Percentiles rank a stretch among this genome's conserved stretches.
Conservation (phyloP, 1,139 yeast genomes). For the Scheffersomyces titani region DNA sequence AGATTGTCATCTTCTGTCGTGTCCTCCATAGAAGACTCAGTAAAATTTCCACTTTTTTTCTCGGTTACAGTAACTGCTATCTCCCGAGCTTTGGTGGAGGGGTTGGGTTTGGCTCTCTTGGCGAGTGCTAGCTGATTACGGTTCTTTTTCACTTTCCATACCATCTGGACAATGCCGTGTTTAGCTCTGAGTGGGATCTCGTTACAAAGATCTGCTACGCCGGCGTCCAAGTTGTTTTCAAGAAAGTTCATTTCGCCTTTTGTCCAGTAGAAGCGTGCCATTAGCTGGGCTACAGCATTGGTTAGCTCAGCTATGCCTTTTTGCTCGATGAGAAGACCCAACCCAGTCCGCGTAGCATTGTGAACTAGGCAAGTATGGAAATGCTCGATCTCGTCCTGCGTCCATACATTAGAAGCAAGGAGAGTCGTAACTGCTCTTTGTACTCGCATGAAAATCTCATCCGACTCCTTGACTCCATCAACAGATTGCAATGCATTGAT, state of each 20-base stretch:
- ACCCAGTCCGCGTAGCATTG: not conserved
- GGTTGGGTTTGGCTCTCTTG: not conserved
- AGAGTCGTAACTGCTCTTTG: not conserved
- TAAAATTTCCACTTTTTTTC: not conserved
- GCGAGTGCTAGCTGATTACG: not conserved
- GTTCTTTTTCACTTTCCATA: not conserved
- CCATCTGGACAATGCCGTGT: slow-evolving; percentile 1
- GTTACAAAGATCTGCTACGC: not conserved
- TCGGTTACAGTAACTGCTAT: not conserved
- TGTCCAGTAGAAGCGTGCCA: slow-evolving; percentile 6
- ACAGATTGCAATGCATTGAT: not conserved
- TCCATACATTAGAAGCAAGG: not conserved
- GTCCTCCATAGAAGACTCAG: not conserved
- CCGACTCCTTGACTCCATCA: not conserved
- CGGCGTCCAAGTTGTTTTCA: not conserved
- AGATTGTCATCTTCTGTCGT: not conserved
- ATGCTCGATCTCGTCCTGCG: not conserved
- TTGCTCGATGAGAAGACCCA: not conserved
- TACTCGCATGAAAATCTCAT: not conserved
- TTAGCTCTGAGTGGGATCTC: slow-evolving; percentile 3
- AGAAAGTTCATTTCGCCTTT: slow-evolving; percentile 5
- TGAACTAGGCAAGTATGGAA: not conserved
- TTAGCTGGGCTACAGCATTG: not conserved
- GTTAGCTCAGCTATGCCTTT: not conserved
- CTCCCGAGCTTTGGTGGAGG: not conserved